A percentile compares a stretch with the other conserved stretches of the same genome.
These are phyloP conservation scores for Diutina ranongensis DNA, from an alignment of 1,139 yeast species.

Conservation along the genomic window DNA sequence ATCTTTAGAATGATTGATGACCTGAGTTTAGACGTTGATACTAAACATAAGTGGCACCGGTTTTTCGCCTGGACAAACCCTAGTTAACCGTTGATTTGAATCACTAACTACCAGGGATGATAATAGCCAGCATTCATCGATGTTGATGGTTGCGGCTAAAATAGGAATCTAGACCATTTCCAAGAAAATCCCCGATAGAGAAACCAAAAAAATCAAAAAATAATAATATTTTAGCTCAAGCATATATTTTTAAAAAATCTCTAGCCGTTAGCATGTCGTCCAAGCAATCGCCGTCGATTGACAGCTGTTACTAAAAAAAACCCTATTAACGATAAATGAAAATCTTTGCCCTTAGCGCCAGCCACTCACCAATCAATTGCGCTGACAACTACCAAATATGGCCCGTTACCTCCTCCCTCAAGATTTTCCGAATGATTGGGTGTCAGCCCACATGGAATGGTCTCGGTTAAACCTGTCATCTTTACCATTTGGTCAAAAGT, in stretches of 20 bases:
- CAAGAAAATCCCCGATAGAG: no score
- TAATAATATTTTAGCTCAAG: not conserved
- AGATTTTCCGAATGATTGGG: not conserved
- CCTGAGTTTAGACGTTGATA: slow-evolving; percentile 8
- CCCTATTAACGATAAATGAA: no score
- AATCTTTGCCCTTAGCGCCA: no score
- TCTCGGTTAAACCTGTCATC: not conserved
- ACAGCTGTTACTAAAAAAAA: no score
- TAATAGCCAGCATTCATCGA: no score
- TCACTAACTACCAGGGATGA: no score
- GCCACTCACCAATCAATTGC: no score
- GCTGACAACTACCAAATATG: no score
- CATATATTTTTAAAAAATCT: not conserved
- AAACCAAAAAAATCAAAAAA: no score
- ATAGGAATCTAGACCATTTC: not conserved
- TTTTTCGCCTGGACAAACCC: slow-evolving; percentile 10
- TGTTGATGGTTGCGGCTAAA: not conserved
- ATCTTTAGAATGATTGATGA: slow-evolving; percentile 8
- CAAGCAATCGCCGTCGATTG: no score
- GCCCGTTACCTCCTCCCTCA: not conserved
- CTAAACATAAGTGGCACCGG: slow-evolving; percentile 9
- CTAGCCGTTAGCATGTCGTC: not conserved
- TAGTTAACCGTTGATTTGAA: not conserved
- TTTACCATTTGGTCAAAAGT: not conserved
- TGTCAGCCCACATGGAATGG: not conserved